phyloP scores from a whole-genome alignment of 2,329 filamentous ascomycete genomes.

The Alternaria triticimaculans region DNA sequence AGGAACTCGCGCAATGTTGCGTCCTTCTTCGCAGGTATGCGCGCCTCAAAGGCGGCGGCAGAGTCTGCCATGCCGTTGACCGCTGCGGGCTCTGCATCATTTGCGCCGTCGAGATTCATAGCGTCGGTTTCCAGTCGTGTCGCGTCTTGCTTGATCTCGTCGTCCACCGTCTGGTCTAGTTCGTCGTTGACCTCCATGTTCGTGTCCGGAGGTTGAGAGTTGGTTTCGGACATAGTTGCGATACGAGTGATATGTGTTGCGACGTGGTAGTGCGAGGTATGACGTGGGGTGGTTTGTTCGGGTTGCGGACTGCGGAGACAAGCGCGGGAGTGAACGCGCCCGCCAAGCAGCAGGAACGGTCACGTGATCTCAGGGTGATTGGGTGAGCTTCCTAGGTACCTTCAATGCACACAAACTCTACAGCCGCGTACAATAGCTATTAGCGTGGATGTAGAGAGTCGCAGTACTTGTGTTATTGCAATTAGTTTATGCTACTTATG shows the following conservation, averaged over 20 bases:
- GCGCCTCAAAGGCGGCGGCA: conserved; percentile 62
- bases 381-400: background rate
- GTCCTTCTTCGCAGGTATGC: conserved; percentile 84
- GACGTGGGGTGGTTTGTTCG: conserved; percentile 11
- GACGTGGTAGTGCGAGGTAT: conserved; percentile 5
- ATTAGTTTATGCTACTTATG: background rate
- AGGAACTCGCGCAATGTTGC: conserved; percentile 90
- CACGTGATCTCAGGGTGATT: background rate
- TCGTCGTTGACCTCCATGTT: conserved; percentile 46
- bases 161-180: conserved; percentile 51
- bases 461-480: background rate
- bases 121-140: conserved; percentile 42
- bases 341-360: conserved; percentile 12
- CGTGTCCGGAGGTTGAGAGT: conserved; percentile 36
- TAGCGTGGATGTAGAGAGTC: background rate
- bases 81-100: conserved; percentile 41
- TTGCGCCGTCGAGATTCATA: conserved; percentile 52
- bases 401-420: background rate
- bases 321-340: conserved; percentile 15
- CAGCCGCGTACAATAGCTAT: background rate
- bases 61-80: conserved; percentile 51
- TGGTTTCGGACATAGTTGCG: conserved; percentile 42
- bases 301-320: conserved; percentile 20
- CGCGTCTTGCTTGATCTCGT: conserved; percentile 49
- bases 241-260: conserved; percentile 9